Base-by-base conservation (phyloP, 306 rosid genomes). In the Cucurbita moschata region DNA sequence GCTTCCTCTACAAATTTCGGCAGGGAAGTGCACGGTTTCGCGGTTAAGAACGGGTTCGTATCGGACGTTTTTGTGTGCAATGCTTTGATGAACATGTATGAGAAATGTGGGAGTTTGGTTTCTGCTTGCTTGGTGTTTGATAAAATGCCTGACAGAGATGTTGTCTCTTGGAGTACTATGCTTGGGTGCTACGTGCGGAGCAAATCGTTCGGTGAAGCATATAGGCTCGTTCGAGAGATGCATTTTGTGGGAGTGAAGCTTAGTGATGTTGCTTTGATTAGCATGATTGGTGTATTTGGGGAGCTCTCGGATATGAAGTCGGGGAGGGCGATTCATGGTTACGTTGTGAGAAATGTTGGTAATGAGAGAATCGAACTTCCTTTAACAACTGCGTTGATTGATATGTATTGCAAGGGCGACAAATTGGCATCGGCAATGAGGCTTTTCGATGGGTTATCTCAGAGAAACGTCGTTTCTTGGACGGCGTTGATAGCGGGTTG, bases 81-180 rank as follows among this genome's bases (percentile, higher is more conserved):
- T 4, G 88, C 92, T 23, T 76, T 89, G 56, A 85, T 87, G 72
- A 78, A 72, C 79, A 85, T 89, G 92, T 89, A 89, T 62, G 76
- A 79, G 26, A 87, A 76, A 77, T 80, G 82, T 67, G 88, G 85
- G 53, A 80, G 68, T 23, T 15, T 81, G 44, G 82, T 18, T 19
- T 75, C 39, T 7, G 88, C 90, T 21, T 76, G 86, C 30, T 38
- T 75, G 39, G 37, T 85, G 19, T 89, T 87, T 61, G 92, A 87
- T 78, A 77, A 65, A 77, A 85, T 82, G 84, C 49, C 75, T 16
- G 75, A 73, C 0, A 87, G 82, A 73, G 92, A 89, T 76, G 83
- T 4, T 66, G 90, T 89, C 72, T 82, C 88, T 59, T 89, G 96
- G 96, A 89, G 88, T 75, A 84, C 86, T 10, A 84, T 87, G 88